A percentile compares a stretch with the other conserved stretches of the same genome.
Evolutionary conservation across 768 basidiomycete genomes (phyloP).

Genomic region (Russula sp.): DNA sequence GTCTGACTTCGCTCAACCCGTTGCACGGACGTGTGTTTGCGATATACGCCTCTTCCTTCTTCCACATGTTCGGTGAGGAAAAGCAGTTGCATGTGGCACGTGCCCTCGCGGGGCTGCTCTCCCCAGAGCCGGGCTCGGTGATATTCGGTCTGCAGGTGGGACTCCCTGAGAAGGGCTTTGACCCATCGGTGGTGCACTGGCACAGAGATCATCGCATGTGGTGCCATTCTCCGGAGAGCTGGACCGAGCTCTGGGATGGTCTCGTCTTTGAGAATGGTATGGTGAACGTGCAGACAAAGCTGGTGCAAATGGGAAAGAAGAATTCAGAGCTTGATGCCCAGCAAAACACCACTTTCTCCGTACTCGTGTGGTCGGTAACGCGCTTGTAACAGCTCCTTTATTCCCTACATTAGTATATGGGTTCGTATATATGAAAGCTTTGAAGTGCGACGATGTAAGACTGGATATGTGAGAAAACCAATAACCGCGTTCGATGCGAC

Average conservation of each 20-base stretch:
- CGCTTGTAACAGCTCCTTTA: no score
- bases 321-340: not conserved
- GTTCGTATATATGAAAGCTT: not conserved
- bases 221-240: slow-evolving; percentile 28
- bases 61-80: slow-evolving; percentile 44
- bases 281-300: slow-evolving; percentile 23
- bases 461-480: not conserved
- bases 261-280: slow-evolving; percentile 29
- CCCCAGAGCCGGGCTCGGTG: slow-evolving; percentile 34
- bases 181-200: no score
- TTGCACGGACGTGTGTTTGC: slow-evolving; percentile 47
- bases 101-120: slow-evolving; percentile 43
- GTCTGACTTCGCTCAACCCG: slow-evolving; percentile 44
- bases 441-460: not conserved
- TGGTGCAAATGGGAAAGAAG: not conserved
- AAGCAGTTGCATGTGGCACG: slow-evolving; percentile 44
- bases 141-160: slow-evolving; percentile 36
- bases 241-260: slow-evolving; percentile 30
- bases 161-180: slow-evolving; percentile 7
- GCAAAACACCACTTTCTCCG: not conserved
- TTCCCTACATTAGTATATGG: no score
- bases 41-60: slow-evolving; percentile 51
- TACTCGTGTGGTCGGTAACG: slow-evolving; percentile 8
- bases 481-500: not conserved
- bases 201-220: not conserved